Evolutionary conservation across 352 stramenopile species (phyloP).

Genomic region (Globisporangium canariense): DNA sequence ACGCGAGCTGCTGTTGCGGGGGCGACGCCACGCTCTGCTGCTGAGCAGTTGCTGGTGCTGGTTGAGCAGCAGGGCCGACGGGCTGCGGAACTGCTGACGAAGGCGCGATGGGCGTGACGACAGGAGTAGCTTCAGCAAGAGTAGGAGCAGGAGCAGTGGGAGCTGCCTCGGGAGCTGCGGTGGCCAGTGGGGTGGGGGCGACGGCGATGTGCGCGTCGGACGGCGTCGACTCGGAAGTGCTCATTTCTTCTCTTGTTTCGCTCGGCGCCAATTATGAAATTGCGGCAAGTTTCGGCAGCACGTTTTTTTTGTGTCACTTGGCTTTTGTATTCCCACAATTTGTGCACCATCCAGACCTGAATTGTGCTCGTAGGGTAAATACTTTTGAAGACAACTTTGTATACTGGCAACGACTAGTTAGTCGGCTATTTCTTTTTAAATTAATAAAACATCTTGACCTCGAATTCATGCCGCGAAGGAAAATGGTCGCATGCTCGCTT

Average conservation of each 20-base stretch:
- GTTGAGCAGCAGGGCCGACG: not conserved
- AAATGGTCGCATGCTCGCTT: no score
- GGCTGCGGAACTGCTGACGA: not conserved
- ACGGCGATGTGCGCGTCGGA: not conserved
- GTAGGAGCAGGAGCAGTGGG: not conserved
- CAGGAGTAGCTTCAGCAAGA: not conserved
- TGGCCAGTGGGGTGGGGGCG: not conserved
- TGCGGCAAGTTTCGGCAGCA: not conserved
- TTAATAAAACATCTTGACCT: no score
- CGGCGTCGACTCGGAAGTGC: conserved; percentile 2
- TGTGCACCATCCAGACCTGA: no score
- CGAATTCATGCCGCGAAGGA: no score
- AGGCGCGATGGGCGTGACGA: not conserved
- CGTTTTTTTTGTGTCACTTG: not conserved
- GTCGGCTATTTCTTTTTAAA: no score
- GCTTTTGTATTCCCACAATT: not conserved
- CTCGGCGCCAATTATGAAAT: conserved; percentile 6
- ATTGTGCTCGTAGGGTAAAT: no score
- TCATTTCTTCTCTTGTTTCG: conserved; percentile 5
- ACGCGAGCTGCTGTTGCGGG: conserved; percentile 3
- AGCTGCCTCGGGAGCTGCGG: not conserved
- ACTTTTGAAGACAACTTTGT: no score
- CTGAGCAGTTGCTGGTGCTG: not conserved
- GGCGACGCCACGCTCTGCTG: conserved; percentile 3
- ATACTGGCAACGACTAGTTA: no score